Evolutionary conservation across 345 rosid species (phyloP).

Genomic region (Aethionema arabicum): DNA sequence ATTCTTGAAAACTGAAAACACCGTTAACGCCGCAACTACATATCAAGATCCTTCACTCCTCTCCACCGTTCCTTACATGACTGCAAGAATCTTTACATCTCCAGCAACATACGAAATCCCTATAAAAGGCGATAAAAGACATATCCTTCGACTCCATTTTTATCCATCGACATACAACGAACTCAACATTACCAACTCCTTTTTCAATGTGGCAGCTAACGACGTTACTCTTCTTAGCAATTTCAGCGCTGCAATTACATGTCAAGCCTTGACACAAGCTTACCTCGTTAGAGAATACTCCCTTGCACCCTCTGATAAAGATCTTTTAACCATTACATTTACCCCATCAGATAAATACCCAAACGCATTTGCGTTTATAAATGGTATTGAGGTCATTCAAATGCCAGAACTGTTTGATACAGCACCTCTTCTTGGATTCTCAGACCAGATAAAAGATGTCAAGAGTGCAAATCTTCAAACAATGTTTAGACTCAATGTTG

Average conservation of each 20-base stretch:
- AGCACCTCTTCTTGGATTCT: conserved; percentile 52
- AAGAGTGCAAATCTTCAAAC: conserved; percentile 46
- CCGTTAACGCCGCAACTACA: conserved; percentile 44
- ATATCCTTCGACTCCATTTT: conserved; percentile 57
- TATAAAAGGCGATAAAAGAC: conserved; percentile 40
- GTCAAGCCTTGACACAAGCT: conserved; percentile 68
- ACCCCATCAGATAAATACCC: conserved; percentile 48
- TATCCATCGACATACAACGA: conserved; percentile 59
- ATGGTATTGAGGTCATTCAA: conserved; percentile 65
- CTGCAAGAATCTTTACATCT: conserved; percentile 60
- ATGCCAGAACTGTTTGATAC: conserved; percentile 57
- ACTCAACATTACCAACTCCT: conserved; percentile 49
- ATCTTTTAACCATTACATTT: conserved; percentile 45
- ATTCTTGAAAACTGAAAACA: conserved; percentile 41
- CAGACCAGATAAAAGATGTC: conserved; percentile 41
- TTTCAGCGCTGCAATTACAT: conserved; percentile 71
- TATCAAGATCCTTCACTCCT: conserved; percentile 68
- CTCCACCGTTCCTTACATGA: conserved; percentile 69
- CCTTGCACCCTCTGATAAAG: conserved; percentile 43
- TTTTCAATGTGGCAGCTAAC: conserved; percentile 53
- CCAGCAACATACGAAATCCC: conserved; percentile 57
- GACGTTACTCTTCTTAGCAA: conserved; percentile 59
- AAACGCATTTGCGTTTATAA: conserved; percentile 58
- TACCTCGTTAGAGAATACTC: conserved; percentile 65
- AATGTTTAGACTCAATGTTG: conserved; percentile 69